These are phyloP conservation scores for Astragalus glycyphyllos DNA, from an alignment of 306 rosid genomes.

Conservation along the genomic window DNA sequence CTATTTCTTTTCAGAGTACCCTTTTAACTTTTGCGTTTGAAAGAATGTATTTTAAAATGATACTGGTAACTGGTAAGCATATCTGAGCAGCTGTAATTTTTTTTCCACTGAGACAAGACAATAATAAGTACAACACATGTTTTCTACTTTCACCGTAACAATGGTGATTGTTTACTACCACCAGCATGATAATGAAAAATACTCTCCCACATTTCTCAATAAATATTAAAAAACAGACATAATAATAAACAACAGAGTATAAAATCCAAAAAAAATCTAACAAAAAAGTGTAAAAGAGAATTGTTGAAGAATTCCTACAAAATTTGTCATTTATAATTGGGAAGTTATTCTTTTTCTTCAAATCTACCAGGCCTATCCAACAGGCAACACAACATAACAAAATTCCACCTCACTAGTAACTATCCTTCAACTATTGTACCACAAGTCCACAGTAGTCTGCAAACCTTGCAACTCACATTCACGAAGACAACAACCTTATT, in stretches of 20 bases:
- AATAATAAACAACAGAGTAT: too few species aligned
- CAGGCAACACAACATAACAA: neutral
- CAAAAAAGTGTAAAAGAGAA: too few species aligned
- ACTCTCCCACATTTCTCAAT: neutral
- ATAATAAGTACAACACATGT: constrained; percentile 10
- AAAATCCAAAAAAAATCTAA: too few species aligned
- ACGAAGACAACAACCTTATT: too few species aligned
- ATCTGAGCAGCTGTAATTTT: constrained; percentile 16
- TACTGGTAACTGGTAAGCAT: neutral
- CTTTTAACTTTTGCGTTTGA: neutral
- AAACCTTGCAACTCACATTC: too few species aligned
- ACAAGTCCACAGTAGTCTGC: too few species aligned
- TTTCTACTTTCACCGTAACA: constrained; percentile 13
- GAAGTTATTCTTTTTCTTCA: neutral
- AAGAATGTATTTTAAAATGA: neutral
- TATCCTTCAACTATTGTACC: neutral
- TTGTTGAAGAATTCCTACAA: constrained; percentile 5
- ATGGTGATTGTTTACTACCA: neutral
- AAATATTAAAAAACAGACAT: neutral
- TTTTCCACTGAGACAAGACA: constrained; percentile 7
- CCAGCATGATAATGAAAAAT: neutral
- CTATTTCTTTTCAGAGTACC: neutral
- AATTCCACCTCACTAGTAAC: neutral
- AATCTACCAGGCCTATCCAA: neutral
- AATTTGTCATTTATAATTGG: neutral